Base-by-base conservation (phyloP, 2,329 filamentous ascomycete genomes). In the Microcyclospora tardicrescens region DNA sequence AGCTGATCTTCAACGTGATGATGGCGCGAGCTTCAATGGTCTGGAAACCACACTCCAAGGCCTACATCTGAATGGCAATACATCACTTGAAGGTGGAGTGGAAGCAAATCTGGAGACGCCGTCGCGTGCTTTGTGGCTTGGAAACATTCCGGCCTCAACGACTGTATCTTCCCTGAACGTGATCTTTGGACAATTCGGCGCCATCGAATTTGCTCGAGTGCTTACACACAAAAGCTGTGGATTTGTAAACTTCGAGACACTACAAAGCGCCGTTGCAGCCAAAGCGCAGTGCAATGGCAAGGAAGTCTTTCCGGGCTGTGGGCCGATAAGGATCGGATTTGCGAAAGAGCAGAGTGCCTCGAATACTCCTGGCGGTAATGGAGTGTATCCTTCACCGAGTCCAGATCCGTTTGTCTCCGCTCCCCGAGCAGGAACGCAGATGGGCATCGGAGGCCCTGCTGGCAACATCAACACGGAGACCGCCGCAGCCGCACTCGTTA, bases 151-250 rank as follows among this genome's bases (percentile, higher is more conserved):
- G 10, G 87, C 89, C 4, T 96, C 91, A 2, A 98, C 91, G 2
- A 98, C 91, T 0, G 87, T 91, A 10, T 93, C 89, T 1, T 96
- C 91, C 1, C 66, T 98, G 43, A 85, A 85, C 41, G 86, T 93
- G 48, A 94, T 96, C 65, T 98, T 98, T 66, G 84, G 84, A 60
- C 74, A 79, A n/a, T 93, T 91, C 50, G 91, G 91, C 9, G 74
- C 81, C 2, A 94, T 98, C 46, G 73, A 91, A 48, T 95, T 89
- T 3, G 89, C 85, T 19, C 76, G 91, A 47, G 91, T 98, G 4
- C 70, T 98, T 44, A 96, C 91, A 0, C 86, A 98, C 68, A 98
- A 98, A 71, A 96, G 94, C 63, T 98, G 91, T 58, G 91, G 89
- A 2, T 98, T 98, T 52, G 89, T 98, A 57, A 98, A 98, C 62